Base-by-base conservation (phyloP, 2,329 filamentous ascomycete genomes). In the Trichoderma pleuroti region DNA sequence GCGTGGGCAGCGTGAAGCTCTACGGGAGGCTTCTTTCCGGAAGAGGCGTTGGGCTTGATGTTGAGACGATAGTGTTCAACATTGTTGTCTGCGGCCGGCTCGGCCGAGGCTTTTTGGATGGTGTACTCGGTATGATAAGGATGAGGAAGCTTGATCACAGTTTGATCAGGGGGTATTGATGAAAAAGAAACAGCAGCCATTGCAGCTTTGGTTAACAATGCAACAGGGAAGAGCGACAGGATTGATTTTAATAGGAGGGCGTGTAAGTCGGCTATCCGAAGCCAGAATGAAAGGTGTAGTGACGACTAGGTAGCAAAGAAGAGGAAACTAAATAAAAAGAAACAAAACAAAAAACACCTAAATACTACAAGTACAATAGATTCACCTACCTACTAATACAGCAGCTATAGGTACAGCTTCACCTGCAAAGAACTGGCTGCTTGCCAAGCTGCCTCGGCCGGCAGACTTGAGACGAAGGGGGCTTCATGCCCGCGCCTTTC, bases 61-160 rank as follows among this genome's bases (percentile, higher is more conserved):
- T 73, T 76, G 59, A 86, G 74, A 71, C 79, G 81, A 75, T 81
- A 82, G 56, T 82, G 59, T 24, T 63, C 57, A n/a, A 18, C 30
- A 34, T 62, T 26, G 6, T 24, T 39, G 28, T 36, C 28, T 12
- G 42, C 4, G 42, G 42, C 12, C 21, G 42, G 42, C n/a, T 49
- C 16, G 26, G 28, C 76, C 60, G 70, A 62, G 34, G 74, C 76
- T 72, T 80, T 81, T 67, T 79, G 77, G 54, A 86, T 74, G 10
- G 78, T 75, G 76, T 85, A 86, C 67, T 84, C 81, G 46, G 82
- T 82, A 52, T 82, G 80, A 76, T 86, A 86, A 2, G 84, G 84
- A 73, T 86, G 83, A 68, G 84, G 84, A 42, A 86, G 83, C 79
- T 82, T 83, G 74, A 86, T 76, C 69, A 85, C 75, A 26, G 79